Conservation (phyloP, 805 yeast genomes). For the Ogataea chonburiensis region DNA sequence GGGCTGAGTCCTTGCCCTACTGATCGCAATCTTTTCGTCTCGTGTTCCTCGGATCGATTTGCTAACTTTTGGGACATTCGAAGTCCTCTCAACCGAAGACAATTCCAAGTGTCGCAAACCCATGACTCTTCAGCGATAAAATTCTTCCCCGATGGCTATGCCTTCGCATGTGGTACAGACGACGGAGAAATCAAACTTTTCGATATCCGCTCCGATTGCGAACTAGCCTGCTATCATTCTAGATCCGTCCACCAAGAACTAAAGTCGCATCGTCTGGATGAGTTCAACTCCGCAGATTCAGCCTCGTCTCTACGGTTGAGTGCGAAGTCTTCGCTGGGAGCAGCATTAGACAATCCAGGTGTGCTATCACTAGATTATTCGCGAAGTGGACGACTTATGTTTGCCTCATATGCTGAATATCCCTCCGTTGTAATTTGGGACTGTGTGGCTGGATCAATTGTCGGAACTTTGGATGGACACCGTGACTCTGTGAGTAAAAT, state of each 20-base stretch:
- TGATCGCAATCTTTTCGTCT: conserved; percentile 43
- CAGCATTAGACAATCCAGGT: conserved; percentile 58
- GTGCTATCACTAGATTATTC: conserved; percentile 73
- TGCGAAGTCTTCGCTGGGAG: conserved; percentile 29
- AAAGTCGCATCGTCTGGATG: conserved; percentile 14
- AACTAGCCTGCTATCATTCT: conserved; percentile 46
- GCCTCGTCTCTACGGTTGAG: conserved; percentile 25
- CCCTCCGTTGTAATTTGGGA: conserved; percentile 77
- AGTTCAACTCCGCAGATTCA: conserved; percentile 15
- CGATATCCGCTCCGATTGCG: conserved; percentile 78
- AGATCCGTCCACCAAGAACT: conserved; percentile 11
- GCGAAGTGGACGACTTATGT: conserved; percentile 68
- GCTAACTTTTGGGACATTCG: conserved; percentile 67
- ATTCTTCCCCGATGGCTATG: conserved; percentile 67
- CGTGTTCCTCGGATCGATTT: conserved; percentile 69
- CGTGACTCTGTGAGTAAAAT: conserved; percentile 61
- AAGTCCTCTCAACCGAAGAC: conserved; percentile 38
- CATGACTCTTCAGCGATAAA: conserved; percentile 61
- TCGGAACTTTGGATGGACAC: conserved; percentile 69
- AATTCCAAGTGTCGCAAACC: conserved; percentile 49
- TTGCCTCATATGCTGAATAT: conserved; percentile 71
- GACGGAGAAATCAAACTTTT: conserved; percentile 69
- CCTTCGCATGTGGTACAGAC: conserved; percentile 75
- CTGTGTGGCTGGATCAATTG: conserved; percentile 57
- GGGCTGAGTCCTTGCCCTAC: conserved; percentile 38